Evolutionary conservation across 1,139 yeast species (phyloP).

Genomic region (Pichiaceae sp.): DNA sequence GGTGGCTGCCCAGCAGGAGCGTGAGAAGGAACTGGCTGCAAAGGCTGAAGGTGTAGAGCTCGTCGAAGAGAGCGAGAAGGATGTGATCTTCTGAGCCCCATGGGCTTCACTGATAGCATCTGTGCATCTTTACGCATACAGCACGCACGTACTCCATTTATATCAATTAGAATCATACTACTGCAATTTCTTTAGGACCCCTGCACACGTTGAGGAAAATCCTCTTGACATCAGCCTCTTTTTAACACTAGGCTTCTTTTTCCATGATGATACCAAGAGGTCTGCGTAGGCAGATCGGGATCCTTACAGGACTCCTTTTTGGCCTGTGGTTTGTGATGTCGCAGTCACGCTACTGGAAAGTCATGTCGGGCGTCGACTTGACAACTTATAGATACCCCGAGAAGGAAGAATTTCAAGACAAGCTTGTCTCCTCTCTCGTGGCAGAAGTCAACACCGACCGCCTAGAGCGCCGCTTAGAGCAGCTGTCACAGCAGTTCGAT

Average conservation of each 20-base stretch:
- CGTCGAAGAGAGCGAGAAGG: conserved; percentile 38
- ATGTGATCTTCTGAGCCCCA: conserved; percentile 34
- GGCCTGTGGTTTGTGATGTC: too few relatives aligned
- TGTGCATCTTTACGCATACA: background rate
- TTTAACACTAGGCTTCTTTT: too few relatives aligned
- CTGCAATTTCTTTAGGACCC: too few relatives aligned
- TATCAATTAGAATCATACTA: background rate
- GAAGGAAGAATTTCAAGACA: conserved; percentile 5
- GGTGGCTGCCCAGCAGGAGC: conserved; percentile 7
- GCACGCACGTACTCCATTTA: background rate
- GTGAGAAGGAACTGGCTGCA: conserved; percentile 13
- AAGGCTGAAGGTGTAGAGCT: conserved; percentile 14
- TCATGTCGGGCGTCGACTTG: too few relatives aligned
- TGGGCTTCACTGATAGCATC: background rate
- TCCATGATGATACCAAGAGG: too few relatives aligned
- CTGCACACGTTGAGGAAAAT: too few relatives aligned
- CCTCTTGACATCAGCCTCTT: too few relatives aligned
- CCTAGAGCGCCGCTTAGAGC: conserved; percentile 1
- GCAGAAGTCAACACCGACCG: background rate
- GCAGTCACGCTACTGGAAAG: too few relatives aligned
- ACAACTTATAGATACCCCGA: conserved; percentile 14
- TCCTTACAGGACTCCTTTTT: too few relatives aligned
- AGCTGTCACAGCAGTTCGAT: conserved; percentile 27
- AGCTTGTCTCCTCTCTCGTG: conserved; percentile 2
- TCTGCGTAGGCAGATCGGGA: too few relatives aligned